Conservation (phyloP, 148 eudicot species). For the Gaultheria prostrata region DNA sequence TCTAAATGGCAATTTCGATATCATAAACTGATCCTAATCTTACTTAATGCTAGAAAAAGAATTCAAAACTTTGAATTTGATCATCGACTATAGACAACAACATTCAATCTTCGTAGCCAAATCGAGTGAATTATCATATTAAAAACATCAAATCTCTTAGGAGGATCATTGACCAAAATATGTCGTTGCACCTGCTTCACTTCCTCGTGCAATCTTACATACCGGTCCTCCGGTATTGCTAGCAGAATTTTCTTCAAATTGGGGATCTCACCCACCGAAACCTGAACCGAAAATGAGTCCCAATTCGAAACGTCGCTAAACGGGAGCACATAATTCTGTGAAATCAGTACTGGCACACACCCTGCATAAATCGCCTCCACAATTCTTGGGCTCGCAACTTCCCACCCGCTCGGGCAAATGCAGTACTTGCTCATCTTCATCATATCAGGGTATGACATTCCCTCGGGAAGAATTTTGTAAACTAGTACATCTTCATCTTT, state of each 20-base stretch:
- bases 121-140: slow-evolving; percentile 84
- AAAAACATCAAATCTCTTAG: slow-evolving; percentile 74
- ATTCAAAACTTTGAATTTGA: neutral
- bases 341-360: slow-evolving; percentile 79
- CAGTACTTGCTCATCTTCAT: slow-evolving; percentile 69
- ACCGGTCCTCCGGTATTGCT: slow-evolving; percentile 48
- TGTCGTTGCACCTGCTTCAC: slow-evolving; percentile 66
- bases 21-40: neutral
- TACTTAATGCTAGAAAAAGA: neutral
- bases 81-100: slow-evolving; percentile 29
- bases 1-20: neutral
- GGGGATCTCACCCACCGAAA: slow-evolving; percentile 52
- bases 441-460: slow-evolving; percentile 48
- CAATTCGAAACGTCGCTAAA: slow-evolving; percentile 86
- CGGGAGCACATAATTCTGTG: slow-evolving; percentile 61
- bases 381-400: slow-evolving; percentile 85
- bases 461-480: slow-evolving; percentile 41
- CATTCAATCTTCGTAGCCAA: slow-evolving; percentile 82
- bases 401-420: slow-evolving; percentile 82
- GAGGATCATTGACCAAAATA: slow-evolving; percentile 70
- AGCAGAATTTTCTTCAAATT: slow-evolving; percentile 57
- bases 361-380: slow-evolving; percentile 79
- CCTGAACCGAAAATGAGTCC: slow-evolving; percentile 55
- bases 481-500: slow-evolving; percentile 53
- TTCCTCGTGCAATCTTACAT: slow-evolving; percentile 39